Evolutionary conservation across 2,329 filamentous ascomycete genomes (phyloP).

Genomic region (Pseudogymnoascus destructans): DNA sequence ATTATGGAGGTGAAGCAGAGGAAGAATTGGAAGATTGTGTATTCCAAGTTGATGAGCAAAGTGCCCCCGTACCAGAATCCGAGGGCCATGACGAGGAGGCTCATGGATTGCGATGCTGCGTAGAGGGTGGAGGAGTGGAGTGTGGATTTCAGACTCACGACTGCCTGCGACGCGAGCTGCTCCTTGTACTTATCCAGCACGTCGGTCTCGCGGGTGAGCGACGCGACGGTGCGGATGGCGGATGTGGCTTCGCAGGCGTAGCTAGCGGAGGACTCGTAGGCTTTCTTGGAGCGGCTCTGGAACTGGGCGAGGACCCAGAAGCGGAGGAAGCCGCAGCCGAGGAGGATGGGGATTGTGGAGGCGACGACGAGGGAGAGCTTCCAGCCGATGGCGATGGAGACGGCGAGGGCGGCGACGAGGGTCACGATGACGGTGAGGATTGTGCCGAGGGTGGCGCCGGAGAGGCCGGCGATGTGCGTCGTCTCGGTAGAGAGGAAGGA

Average conservation of each 20-base stretch:
- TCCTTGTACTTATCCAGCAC: constrained; percentile 59
- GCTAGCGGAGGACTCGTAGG: constrained; percentile 68
- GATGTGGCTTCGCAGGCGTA: constrained; percentile 91
- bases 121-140: constrained; percentile 68
- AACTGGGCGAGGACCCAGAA: constrained; percentile 76
- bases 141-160: constrained; percentile 57
- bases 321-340: constrained; percentile 73
- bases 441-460: constrained; percentile 76
- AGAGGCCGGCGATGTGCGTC: constrained; percentile 76
- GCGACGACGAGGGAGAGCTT: constrained; percentile 77
- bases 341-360: constrained; percentile 61
- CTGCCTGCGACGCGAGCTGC: constrained; percentile 53
- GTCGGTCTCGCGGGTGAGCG: constrained; percentile 74
- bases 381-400: constrained; percentile 70
- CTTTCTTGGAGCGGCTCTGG: constrained; percentile 63
- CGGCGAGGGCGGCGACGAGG: constrained; percentile 55
- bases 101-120: constrained; percentile 69
- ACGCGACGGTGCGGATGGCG: constrained; percentile 85
- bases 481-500: constrained; percentile 83
- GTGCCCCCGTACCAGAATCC: constrained; percentile 89
- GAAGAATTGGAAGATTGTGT: constrained; percentile 78
- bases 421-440: constrained; percentile 71
- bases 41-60: constrained; percentile 57
- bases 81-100: constrained; percentile 72
- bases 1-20: constrained; percentile 78